Evolutionary conservation across 768 basidiomycete genomes (phyloP), one percentile per base, ranked within the genome.

Genomic region (Tricholomella constricta): DNA sequence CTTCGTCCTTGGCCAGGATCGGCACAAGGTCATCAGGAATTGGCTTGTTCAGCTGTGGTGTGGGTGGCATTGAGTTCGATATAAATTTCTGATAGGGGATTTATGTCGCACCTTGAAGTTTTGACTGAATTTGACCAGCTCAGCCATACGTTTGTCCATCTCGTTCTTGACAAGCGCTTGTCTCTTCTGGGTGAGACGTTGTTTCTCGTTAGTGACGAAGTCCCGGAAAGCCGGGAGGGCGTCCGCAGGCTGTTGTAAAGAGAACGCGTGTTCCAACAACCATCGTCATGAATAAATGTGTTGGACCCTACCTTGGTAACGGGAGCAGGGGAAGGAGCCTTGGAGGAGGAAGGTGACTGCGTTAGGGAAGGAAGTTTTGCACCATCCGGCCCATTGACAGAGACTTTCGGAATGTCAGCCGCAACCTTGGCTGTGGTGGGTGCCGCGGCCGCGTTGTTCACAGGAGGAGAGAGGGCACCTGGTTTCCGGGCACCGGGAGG

Each of bases 11-110:
- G 36, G 96, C 88, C 20, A 98, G 74, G 64, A 98, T 94, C 3
- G 89, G 81, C 15, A 98, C 88, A 46, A 98, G 81, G 65, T 98
- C 96, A 25, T 93, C 91, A 12, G 96, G 95, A 58, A 98, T 94
- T 15, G 92, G 93, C 67, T 94, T 89, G 67, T 95, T 96, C 45
- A 96, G 82, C 92, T 95, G 59, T 8, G n/a, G n/a, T 52, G 25
- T 55, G 42, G 47, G 36, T 27, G n/a, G 35, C 38, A 19, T 20
- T 40, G 36, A 19, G 37, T 57, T 45, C 11, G 44, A 19, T 19
- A 22, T 19, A 22, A n/a, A 9, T 14, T 11, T 40, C 20, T 23
- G 5, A 20, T 25, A 41, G 22, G 2, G 9, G 22, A 31, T 9
- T 14, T 29, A 29, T 11, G 31, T 61, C 78, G 41, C 41, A 94